These are phyloP conservation scores for Trypanosoma boissoni DNA, from an alignment of 208 protist species.

Conservation along the genomic window DNA sequence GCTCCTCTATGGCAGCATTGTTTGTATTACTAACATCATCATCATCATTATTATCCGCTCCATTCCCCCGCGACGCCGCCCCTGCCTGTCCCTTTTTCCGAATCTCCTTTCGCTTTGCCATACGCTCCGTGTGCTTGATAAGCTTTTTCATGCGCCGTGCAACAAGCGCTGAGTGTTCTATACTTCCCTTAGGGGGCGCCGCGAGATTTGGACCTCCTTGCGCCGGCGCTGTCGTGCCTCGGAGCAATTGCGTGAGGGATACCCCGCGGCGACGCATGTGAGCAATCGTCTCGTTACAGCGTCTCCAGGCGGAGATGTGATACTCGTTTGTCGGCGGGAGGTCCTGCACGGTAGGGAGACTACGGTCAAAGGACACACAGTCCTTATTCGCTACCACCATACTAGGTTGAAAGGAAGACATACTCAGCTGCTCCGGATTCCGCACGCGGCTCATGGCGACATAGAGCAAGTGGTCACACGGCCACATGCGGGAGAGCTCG, in stretches of 20 bases:
- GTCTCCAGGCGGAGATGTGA: conserved; percentile 79
- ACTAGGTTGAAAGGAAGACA: conserved; percentile 62
- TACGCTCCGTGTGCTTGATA: conserved; percentile 70
- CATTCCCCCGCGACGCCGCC: too few species aligned
- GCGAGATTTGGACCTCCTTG: conserved; percentile 4
- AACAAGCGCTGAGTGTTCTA: conserved; percentile 78
- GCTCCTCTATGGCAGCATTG: not conserved
- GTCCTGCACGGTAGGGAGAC: conserved; percentile 38
- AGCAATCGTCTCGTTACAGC: conserved; percentile 85
- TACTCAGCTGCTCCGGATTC: conserved; percentile 87
- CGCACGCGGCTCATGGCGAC: conserved; percentile 88
- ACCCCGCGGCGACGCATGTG: conserved; percentile 68
- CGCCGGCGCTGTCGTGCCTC: conserved; percentile 29
- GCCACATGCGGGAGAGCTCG: conserved; percentile 88
- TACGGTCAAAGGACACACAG: conserved; percentile 75
- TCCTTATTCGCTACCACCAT: conserved; percentile 81
- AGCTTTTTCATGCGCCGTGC: conserved; percentile 83
- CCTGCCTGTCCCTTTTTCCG: conserved; percentile 35
- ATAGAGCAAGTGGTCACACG: conserved; percentile 86
- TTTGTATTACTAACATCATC: not conserved
- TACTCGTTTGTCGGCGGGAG: conserved; percentile 31
- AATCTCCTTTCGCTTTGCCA: conserved; percentile 49
- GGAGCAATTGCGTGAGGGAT: conserved; percentile 58
- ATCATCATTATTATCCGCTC: too few species aligned
- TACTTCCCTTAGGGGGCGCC: conserved; percentile 19